phyloP scores from a whole-genome alignment of 2,329 filamentous ascomycete species.

The Aspergillus jensenii region DNA sequence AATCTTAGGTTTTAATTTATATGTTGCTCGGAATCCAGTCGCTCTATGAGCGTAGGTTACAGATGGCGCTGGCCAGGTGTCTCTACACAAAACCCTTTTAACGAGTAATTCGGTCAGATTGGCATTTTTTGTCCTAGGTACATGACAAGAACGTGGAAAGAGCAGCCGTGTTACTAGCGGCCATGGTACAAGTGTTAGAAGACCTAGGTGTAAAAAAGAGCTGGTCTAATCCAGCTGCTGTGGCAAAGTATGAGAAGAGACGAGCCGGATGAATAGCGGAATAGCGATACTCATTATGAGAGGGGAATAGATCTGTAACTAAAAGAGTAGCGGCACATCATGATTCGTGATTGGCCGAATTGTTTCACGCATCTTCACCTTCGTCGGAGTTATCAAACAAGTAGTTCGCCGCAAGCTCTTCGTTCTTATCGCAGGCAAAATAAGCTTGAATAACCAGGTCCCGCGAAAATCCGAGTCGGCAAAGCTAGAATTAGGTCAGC shows the following conservation, averaged over 20 bases:
- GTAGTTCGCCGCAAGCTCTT: conserved; percentile 97
- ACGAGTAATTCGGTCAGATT: neutral
- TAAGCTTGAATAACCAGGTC: conserved; percentile 96
- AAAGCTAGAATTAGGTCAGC: conserved; percentile 60
- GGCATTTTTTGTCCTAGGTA: neutral
- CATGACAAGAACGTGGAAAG: neutral
- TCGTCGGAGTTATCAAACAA: conserved; percentile 96
- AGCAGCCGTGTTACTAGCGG: neutral
- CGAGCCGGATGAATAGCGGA: neutral
- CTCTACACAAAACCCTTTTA: neutral
- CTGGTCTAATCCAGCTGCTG: neutral
- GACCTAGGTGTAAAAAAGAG: neutral
- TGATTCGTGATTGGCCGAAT: neutral
- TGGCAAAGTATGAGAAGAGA: neutral
- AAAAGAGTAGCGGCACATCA: conserved; percentile 11
- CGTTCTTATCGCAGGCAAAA: conserved; percentile 99
- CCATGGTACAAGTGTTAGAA: neutral
- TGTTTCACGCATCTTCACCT: conserved; percentile 47
- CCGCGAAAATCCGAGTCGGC: conserved; percentile 86
- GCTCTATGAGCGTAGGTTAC: no score
- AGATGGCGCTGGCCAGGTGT: no score
- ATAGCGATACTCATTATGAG: neutral
- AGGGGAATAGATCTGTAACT: conserved; percentile 11
- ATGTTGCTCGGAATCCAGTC: no score
- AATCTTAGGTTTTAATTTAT: no score